These are phyloP conservation scores for Ophiostoma triangulosporum DNA, from an alignment of 2,329 filamentous ascomycete species.

Conservation along the genomic window DNA sequence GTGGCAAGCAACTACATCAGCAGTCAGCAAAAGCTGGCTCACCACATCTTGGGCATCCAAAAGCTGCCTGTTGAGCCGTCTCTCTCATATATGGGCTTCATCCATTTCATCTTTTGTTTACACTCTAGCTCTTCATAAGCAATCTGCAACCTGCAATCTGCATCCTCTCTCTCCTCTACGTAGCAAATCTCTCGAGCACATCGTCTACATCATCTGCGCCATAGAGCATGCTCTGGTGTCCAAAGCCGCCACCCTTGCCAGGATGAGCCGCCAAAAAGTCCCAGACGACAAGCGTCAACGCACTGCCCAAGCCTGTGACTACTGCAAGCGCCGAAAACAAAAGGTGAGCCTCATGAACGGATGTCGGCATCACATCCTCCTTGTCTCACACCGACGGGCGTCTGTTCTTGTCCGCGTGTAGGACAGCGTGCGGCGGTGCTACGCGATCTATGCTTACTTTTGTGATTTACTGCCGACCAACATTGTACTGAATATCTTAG, in stretches of 20 bases:
- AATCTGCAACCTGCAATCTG: no score
- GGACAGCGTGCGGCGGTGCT: neutral
- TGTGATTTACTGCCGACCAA: neutral
- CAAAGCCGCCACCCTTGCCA: neutral
- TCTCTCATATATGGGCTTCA: no score
- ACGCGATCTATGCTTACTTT: neutral
- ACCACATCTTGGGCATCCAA: no score
- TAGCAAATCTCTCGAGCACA: no score
- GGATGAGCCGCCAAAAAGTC: slow-evolving; percentile 41
- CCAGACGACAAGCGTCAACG: slow-evolving; percentile 47
- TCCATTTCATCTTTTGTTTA: no score
- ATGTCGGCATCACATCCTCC: neutral
- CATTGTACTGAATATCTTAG: slow-evolving; percentile 21
- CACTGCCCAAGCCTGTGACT: slow-evolving; percentile 50
- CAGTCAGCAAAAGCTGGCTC: no score
- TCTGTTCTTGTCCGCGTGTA: neutral
- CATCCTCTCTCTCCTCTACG: no score
- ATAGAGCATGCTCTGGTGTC: neutral
- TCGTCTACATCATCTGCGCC: neutral
- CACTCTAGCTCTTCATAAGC: no score
- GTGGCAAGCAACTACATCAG: no score
- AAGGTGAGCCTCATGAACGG: slow-evolving; percentile 35
- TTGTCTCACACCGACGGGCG: neutral
- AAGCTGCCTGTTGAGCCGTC: no score
- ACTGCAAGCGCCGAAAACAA: slow-evolving; percentile 53